Evolutionary conservation across 75 land plant genomes (phyloP).

Genomic region (Pinus albicaulis): DNA sequence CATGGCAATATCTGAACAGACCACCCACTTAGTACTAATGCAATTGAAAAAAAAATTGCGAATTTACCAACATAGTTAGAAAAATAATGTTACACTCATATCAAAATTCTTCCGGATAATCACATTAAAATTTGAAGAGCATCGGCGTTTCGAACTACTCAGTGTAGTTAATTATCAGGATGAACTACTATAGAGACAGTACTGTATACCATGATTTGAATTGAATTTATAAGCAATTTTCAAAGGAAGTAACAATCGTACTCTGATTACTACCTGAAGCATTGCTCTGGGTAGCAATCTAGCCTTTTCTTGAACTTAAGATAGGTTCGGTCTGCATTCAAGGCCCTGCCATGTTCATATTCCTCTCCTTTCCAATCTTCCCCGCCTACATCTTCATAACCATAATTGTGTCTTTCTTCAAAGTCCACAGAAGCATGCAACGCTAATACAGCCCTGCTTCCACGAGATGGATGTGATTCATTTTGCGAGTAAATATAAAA

Average conservation of each 20-base stretch:
- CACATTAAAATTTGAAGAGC: too few species aligned
- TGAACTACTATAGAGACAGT: background rate
- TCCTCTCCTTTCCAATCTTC: conserved; percentile 76
- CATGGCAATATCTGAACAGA: conserved; percentile 65
- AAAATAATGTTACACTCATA: background rate
- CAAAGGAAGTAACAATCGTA: background rate
- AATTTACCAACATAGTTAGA: background rate
- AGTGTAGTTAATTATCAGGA: too few species aligned
- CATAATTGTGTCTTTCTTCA: conserved; percentile 21
- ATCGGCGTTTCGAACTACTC: too few species aligned
- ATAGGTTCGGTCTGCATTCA: conserved; percentile 77
- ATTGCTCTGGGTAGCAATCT: conserved; percentile 90
- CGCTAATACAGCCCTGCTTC: conserved; percentile 28
- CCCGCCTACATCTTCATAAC: conserved; percentile 28
- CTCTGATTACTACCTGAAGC: conserved; percentile 63
- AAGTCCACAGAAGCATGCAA: conserved; percentile 28
- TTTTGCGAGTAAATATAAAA: conserved; percentile 73
- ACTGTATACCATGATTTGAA: background rate
- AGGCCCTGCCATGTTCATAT: conserved; percentile 82
- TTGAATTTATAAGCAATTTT: background rate
- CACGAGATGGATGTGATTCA: conserved; percentile 47
- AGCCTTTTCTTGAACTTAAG: conserved; percentile 85
- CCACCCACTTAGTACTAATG: conserved; percentile 4
- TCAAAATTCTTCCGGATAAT: too few species aligned
- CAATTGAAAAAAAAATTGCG: background rate